Conservation (phyloP, 805 yeast species). For the Saccharomyces mikatae region DNA sequence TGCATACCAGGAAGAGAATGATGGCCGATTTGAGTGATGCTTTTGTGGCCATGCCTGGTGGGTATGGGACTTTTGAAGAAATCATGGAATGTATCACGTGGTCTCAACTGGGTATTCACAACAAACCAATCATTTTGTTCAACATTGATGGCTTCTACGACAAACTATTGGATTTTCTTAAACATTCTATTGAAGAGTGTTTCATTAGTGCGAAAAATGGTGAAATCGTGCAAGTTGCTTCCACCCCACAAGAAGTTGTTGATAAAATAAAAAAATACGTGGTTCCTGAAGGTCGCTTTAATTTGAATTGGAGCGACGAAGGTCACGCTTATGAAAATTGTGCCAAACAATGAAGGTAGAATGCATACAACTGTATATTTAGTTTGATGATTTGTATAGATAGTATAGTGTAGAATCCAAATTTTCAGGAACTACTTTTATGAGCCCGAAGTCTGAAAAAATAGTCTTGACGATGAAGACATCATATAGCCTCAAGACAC, state of each 20-base stretch:
- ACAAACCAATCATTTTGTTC: conserved; percentile 69
- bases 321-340: conserved; percentile 3
- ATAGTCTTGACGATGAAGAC: not conserved
- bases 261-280: conserved; percentile 50
- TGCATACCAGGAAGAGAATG: conserved; percentile 81
- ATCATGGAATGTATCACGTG: conserved; percentile 85
- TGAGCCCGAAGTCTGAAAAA: not conserved
- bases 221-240: conserved; percentile 59
- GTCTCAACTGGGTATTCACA: conserved; percentile 82
- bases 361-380: not conserved
- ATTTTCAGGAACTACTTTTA: not conserved
- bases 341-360: not conserved
- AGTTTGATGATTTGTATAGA: not conserved
- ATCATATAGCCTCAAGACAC: not conserved
- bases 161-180: conserved; percentile 53
- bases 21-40: conserved; percentile 87
- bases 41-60: conserved; percentile 86
- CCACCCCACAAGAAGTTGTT: conserved; percentile 60
- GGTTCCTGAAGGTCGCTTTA: conserved; percentile 66
- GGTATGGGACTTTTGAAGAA: conserved; percentile 85
- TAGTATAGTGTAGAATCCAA: not conserved
- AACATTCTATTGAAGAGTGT: conserved; percentile 51
- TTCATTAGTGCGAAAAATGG: conserved; percentile 64
- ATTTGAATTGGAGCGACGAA: conserved; percentile 54
- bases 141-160: conserved; percentile 79